These are phyloP conservation scores for Leccinum solheimii DNA, from an alignment of 1,284 basidiomycete species.

Conservation along the genomic window DNA sequence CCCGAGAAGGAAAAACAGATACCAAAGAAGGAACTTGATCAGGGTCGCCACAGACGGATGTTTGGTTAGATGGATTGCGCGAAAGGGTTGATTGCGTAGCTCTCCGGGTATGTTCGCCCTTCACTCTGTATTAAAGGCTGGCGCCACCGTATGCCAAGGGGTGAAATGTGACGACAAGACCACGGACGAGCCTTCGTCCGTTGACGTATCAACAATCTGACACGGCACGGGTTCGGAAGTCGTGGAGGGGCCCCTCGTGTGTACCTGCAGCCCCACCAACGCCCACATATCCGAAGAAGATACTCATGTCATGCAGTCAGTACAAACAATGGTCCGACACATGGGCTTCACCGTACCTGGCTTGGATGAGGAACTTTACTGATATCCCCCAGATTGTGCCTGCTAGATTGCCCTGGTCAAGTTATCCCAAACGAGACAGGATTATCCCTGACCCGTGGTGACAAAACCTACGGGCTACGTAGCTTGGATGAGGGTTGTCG, in stretches of 20 bases:
- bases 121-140: background rate
- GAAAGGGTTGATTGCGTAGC: slow-evolving; percentile 16
- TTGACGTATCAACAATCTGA: background rate
- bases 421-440: slow-evolving; percentile 1
- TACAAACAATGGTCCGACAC: slow-evolving; percentile 3
- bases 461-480: background rate
- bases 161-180: slow-evolving; percentile 6
- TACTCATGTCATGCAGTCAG: slow-evolving; percentile 7
- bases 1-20: slow-evolving; percentile 6
- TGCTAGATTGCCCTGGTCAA: slow-evolving; percentile 11
- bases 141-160: background rate
- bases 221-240: background rate
- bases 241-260: background rate
- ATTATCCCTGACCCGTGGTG: background rate
- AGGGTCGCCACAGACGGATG: slow-evolving; percentile 11
- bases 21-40: slow-evolving; percentile 12
- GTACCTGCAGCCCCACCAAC: background rate
- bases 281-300: background rate
- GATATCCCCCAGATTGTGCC: slow-evolving; percentile 15
- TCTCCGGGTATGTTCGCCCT: background rate
- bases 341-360: slow-evolving; percentile 17
- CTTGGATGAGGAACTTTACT: slow-evolving; percentile 3
- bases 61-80: slow-evolving; percentile 13
- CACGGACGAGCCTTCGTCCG: background rate
- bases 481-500: background rate